These are phyloP conservation scores for Limonium bicolor DNA, from an alignment of 148 eudicot species.

Conservation along the genomic window DNA sequence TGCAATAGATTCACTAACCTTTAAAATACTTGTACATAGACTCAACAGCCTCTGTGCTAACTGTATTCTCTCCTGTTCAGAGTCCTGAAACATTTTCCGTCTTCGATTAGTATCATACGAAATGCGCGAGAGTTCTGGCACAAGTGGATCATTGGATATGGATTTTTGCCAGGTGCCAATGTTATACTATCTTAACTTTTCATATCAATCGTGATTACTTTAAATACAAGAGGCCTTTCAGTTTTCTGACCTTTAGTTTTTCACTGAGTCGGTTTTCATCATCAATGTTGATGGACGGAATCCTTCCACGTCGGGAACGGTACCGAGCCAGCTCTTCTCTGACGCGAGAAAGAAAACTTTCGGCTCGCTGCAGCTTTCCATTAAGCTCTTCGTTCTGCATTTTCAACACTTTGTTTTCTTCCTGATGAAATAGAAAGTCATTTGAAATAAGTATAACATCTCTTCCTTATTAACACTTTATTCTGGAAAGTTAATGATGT, in stretches of 20 bases:
- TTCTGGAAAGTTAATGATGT: no score
- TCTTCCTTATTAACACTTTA: not conserved
- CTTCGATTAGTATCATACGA: not conserved
- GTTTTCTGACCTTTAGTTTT: slow-evolving; percentile 44
- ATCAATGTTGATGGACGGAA: slow-evolving; percentile 26
- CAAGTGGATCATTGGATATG: no score
- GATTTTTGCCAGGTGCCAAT: no score
- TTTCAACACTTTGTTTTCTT: slow-evolving; percentile 67
- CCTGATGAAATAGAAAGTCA: slow-evolving; percentile 33
- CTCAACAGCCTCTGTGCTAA: slow-evolving; percentile 50
- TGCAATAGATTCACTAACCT: slow-evolving; percentile 25
- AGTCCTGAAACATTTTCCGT: slow-evolving; percentile 26
- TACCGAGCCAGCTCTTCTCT: slow-evolving; percentile 39
- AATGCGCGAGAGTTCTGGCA: not conserved
- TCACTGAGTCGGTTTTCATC: slow-evolving; percentile 28
- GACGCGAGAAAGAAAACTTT: slow-evolving; percentile 24
- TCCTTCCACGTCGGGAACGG: slow-evolving; percentile 33
- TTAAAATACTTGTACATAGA: slow-evolving; percentile 64
- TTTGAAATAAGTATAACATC: not conserved
- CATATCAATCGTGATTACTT: no score
- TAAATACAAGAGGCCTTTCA: not conserved
- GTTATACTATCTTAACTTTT: no score
- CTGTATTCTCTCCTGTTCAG: slow-evolving; percentile 58
- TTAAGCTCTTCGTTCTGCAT: slow-evolving; percentile 58
- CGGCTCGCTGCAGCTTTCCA: slow-evolving; percentile 36